phyloP scores from a whole-genome alignment of 2,329 filamentous ascomycete species.

The Dothidotthia symphoricarpi region DNA sequence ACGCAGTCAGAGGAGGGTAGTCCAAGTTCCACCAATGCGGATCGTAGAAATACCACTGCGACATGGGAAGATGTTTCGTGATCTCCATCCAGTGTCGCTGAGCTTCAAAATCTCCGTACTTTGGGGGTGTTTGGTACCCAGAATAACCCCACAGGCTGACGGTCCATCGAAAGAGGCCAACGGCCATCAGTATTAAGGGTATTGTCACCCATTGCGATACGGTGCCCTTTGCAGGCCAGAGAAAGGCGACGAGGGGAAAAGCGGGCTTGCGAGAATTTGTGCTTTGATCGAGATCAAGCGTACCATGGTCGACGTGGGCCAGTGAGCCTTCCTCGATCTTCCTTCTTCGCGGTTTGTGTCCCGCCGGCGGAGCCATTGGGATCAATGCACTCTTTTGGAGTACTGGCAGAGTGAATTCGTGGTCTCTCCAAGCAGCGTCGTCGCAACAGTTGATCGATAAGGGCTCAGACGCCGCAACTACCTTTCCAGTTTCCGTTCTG shows the following conservation, averaged over 20 bases:
- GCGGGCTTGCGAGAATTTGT: constrained; percentile 59
- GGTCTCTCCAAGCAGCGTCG: not conserved
- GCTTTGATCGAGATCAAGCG: constrained; percentile 45
- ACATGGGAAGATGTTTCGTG: constrained; percentile 81
- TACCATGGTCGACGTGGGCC: constrained; percentile 45
- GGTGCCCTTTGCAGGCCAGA: constrained; percentile 84
- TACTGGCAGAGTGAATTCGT: not conserved
- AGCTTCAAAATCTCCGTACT: constrained; percentile 97
- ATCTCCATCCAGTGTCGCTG: constrained; percentile 99
- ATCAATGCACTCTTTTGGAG: no score
- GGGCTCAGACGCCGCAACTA: no score
- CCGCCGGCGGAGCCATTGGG: constrained; percentile 34
- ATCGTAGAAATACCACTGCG: constrained; percentile 98
- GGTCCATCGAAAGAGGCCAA: constrained; percentile 90
- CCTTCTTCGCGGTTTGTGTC: constrained; percentile 46
- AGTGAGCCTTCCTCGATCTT: constrained; percentile 43
- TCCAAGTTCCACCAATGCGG: constrained; percentile 97
- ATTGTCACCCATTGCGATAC: constrained; percentile 89
- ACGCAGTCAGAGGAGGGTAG: constrained; percentile 95
- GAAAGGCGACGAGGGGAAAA: constrained; percentile 88
- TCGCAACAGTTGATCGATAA: not conserved
- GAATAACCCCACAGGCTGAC: constrained; percentile 94
- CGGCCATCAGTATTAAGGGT: constrained; percentile 82
- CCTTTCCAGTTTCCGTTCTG: no score
- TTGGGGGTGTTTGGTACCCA: constrained; percentile 77